A percentile compares a stretch with the other conserved stretches of the same genome.
phyloP scores from a whole-genome alignment of 1,284 basidiomycete species.

The Sphagnurus paluster region DNA sequence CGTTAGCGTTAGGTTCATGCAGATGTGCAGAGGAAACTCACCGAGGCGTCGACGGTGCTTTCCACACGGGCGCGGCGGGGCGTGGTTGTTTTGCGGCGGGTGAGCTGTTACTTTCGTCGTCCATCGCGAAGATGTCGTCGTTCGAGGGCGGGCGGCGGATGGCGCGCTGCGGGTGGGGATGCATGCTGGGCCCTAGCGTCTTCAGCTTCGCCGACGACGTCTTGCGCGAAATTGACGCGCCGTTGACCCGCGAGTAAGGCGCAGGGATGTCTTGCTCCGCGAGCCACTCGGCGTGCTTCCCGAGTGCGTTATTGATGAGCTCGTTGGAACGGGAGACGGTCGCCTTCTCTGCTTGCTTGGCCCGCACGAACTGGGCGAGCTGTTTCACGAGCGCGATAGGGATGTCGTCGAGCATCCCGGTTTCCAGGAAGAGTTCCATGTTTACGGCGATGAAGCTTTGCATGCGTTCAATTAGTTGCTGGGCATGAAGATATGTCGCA shows the following conservation, averaged over 20 bases:
- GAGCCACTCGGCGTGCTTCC: constrained; percentile 78
- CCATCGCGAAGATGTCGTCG: constrained; percentile 48
- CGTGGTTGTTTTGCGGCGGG: constrained; percentile 1
- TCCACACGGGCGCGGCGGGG: constrained; percentile 37
- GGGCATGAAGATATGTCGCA: constrained; percentile 78
- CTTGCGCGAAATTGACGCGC: constrained; percentile 30
- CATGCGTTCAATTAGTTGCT: constrained; percentile 69
- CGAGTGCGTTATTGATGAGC: constrained; percentile 61
- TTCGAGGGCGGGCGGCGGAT: constrained; percentile 24
- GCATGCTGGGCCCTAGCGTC: constrained; percentile 34
- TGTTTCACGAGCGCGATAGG: constrained; percentile 66
- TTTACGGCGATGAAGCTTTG: constrained; percentile 85
- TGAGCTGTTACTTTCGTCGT: constrained; percentile 40
- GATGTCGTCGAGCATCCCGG: constrained; percentile 77
- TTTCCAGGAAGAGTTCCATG: constrained; percentile 88
- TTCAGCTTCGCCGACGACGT: constrained; percentile 41
- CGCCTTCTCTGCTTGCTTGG: constrained; percentile 67
- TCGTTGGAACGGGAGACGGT: constrained; percentile 63
- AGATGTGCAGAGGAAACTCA: constrained; percentile 28
- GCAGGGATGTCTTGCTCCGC: constrained; percentile 78
- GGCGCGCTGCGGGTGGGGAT: constrained; percentile 23
- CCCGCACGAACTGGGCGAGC: constrained; percentile 62
- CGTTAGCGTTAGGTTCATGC: neutral
- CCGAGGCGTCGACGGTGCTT: constrained; percentile 39
- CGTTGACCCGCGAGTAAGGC: constrained; percentile 48